Conservation (phyloP, 192 early-diverging fungal genomes). For the Chytriomyces sp. region DNA sequence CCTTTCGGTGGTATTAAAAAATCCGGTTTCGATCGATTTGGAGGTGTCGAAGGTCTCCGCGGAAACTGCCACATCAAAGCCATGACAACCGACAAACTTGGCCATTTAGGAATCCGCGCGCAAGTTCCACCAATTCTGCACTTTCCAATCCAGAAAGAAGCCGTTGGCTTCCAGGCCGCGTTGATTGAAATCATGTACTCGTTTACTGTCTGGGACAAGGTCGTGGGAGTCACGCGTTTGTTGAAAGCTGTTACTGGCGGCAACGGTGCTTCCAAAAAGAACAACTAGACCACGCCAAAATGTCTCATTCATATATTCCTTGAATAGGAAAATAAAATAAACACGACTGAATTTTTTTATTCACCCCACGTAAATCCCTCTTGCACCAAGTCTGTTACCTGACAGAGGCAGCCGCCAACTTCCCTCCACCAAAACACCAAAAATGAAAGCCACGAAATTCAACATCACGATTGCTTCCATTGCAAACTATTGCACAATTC, state of each 20-base stretch:
- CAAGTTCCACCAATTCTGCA: constrained; percentile 23
- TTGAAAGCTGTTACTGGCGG: constrained; percentile 3
- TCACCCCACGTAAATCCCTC: too few relatives aligned
- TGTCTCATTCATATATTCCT: too few relatives aligned
- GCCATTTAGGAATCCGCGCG: constrained; percentile 20
- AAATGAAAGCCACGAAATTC: too few relatives aligned
- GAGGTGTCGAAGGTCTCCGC: constrained; percentile 43
- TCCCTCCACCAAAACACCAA: too few relatives aligned
- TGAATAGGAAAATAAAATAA: too few relatives aligned
- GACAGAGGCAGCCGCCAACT: too few relatives aligned
- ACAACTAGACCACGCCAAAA: too few relatives aligned
- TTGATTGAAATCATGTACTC: constrained; percentile 29
- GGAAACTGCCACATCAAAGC: constrained; percentile 40
- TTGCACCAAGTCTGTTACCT: too few relatives aligned
- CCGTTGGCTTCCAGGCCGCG: constrained; percentile 23
- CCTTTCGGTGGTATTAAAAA: constrained; percentile 41
- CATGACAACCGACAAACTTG: constrained; percentile 30
- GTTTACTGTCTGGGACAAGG: constrained; percentile 10
- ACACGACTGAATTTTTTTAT: too few relatives aligned
- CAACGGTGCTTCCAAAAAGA: too few relatives aligned
- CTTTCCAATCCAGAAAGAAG: constrained; percentile 23
- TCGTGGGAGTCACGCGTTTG: constrained; percentile 10
- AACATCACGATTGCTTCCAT: constrained; percentile 27
- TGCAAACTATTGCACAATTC: constrained; percentile 18
- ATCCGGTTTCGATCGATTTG: constrained; percentile 38